Base-by-base conservation (phyloP, 2,329 filamentous ascomycete genomes). In the Aureobasidium sp. region DNA sequence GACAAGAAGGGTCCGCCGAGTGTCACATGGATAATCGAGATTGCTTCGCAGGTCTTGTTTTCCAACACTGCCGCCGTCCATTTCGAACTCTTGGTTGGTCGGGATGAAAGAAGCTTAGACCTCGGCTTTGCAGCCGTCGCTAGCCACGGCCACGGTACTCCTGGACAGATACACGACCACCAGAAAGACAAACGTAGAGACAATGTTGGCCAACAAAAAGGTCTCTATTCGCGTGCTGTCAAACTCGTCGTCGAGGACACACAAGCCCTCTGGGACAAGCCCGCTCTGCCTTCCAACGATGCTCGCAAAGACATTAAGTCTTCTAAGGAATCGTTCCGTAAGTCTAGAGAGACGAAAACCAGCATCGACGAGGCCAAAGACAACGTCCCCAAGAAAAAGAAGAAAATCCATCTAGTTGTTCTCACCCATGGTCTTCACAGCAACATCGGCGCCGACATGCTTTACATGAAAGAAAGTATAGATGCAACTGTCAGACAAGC, bases 391-490 rank as follows among this genome's bases (percentile, higher is more conserved):
- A 80, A 76, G 65, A 88, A 86, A 71, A 82, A 82, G 66, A 91
- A 90, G 75, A 93, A 88, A 66, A 81, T 99, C 2, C 94, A 99
- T 72, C 78, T 99, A 45, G 94, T 99, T 29, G 81, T 99, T 37
- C 76, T 99, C 54, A 97, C 94, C 0, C 94, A 99, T 76, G 94
- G 94, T 0, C 75, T 99, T 65, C 94, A 99, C 74, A 96, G 93
- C 75, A 99, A 99, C 72, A 81, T 97, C 13, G 91, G 94, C 5
- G 89, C 91, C 27, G 94, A 99, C 72, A 96, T 99, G 94, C 79
- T 99, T 25, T 99, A 90, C 71, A 77, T 99, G 73, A 99, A 99
- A 71, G 94, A 99, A 75, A 96, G 91, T 74, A 97, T 99, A 64
- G 94, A 99, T 76, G 85, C 86, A 32, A 86, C 90, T 3, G 88